phyloP scores from a whole-genome alignment of 2,329 filamentous ascomycete genomes.

The Trichoderma aggressivum region DNA sequence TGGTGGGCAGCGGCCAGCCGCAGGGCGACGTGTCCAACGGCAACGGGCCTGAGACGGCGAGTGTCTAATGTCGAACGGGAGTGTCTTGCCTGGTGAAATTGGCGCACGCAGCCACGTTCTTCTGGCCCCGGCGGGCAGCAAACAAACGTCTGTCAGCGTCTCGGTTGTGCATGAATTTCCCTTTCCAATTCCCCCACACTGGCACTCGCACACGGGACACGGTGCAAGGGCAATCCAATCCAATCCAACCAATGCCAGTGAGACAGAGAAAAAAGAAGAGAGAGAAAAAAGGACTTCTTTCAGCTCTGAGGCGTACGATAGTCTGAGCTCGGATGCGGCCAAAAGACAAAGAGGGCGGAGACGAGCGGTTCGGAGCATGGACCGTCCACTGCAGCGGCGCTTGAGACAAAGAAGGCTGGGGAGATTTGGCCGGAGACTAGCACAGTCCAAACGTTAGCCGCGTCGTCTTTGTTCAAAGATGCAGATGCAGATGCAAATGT shows the following conservation, averaged over 20 bases:
- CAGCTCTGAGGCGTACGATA: not conserved
- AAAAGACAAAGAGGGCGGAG: not conserved
- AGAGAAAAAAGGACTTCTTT: not conserved
- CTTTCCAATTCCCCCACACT: not conserved
- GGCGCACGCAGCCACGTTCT: conserved; percentile 9
- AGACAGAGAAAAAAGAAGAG: not conserved
- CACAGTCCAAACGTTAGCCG: conserved; percentile 6
- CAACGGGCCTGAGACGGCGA: conserved; percentile 5
- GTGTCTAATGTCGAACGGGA: conserved; percentile 5
- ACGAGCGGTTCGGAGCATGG: not conserved
- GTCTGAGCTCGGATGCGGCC: conserved; percentile 6
- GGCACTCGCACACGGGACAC: not conserved
- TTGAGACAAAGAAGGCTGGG: not conserved
- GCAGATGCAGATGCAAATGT: not conserved
- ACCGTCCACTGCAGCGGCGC: not conserved
- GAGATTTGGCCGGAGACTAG: conserved; percentile 3
- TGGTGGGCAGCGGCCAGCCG: conserved; percentile 23
- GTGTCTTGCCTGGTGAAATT: conserved; percentile 13
- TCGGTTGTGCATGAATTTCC: not conserved
- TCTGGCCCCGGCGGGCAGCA: conserved; percentile 1
- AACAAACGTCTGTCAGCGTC: conserved; percentile 4
- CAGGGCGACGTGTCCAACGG: conserved; percentile 8
- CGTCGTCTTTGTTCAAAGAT: not conserved
- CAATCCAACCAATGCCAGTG: not conserved
- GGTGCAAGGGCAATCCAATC: not conserved